Percentiles rank a stretch among this genome's conserved stretches.
Conservation (phyloP, 2,329 filamentous ascomycete genomes). For the Exutisphaerella laricina region DNA sequence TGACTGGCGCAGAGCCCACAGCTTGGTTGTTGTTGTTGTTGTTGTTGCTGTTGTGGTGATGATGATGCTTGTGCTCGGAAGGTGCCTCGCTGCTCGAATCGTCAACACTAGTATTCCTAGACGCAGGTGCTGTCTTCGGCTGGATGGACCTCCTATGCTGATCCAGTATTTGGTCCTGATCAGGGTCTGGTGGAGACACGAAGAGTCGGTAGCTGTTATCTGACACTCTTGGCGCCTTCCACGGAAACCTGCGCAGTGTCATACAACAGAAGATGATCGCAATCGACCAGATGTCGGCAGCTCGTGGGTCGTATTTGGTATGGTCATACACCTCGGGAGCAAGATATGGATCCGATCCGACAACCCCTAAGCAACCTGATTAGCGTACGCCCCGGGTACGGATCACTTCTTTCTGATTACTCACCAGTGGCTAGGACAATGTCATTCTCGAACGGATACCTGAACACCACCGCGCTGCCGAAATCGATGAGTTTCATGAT, state of each 20-base stretch:
- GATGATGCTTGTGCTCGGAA: conserved; percentile 25
- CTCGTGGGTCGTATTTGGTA: conserved; percentile 86
- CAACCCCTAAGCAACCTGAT: conserved; percentile 56
- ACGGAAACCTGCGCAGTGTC: conserved; percentile 89
- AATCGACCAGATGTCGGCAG: conserved; percentile 94
- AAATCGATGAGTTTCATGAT: conserved; percentile 99
- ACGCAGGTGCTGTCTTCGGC: conserved; percentile 30
- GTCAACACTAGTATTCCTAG: conserved; percentile 33
- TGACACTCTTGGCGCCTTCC: conserved; percentile 86
- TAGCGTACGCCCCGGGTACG: conserved; percentile 6
- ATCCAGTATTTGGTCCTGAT: conserved; percentile 38
- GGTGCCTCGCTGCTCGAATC: conserved; percentile 11
- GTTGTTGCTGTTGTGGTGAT: no score
- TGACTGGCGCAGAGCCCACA: conserved; percentile 41
- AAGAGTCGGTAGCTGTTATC: conserved; percentile 97
- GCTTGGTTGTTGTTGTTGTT: conserved; percentile 34
- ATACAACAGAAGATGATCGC: conserved; percentile 99
- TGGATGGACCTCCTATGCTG: conserved; percentile 22
- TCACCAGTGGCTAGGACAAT: conserved; percentile 74
- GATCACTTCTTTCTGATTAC: conserved; percentile 30
- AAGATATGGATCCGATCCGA: conserved; percentile 89
- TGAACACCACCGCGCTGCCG: conserved; percentile 92
- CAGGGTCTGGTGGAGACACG: conserved; percentile 74
- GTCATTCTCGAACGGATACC: conserved; percentile 92
- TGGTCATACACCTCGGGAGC: conserved; percentile 95